phyloP scores from a whole-genome alignment of 2,329 filamentous ascomycete genomes.

The Colletotrichum liaoningense region DNA sequence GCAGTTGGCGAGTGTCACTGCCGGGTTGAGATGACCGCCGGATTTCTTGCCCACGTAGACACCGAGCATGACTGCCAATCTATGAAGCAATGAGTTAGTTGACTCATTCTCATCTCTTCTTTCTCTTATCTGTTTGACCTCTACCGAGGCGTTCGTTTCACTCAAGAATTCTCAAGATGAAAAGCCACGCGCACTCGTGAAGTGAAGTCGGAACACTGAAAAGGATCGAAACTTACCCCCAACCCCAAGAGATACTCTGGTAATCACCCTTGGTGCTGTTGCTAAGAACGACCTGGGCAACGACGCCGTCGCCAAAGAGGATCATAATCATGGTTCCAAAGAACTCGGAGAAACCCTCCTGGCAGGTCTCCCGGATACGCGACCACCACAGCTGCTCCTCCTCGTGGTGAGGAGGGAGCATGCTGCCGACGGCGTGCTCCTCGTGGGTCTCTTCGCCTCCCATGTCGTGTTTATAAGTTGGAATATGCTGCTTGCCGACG shows the following conservation, averaged over 20 bases:
- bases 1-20: constrained; percentile 77
- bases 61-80: constrained; percentile 76
- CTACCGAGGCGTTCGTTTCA: not conserved
- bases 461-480: constrained; percentile 47
- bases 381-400: constrained; percentile 58
- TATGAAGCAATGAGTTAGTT: constrained; percentile 35
- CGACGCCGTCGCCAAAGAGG: constrained; percentile 77
- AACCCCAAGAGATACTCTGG: constrained; percentile 62
- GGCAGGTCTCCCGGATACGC: constrained; percentile 59
- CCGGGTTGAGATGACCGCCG: constrained; percentile 76
- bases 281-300: constrained; percentile 76
- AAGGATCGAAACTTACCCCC: constrained; percentile 52
- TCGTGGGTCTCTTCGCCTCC: constrained; percentile 37
- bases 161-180: not conserved
- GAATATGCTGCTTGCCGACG: constrained; percentile 44
- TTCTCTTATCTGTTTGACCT: constrained; percentile 5
- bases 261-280: constrained; percentile 58
- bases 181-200: constrained; percentile 12
- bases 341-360: constrained; percentile 75
- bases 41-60: constrained; percentile 75
- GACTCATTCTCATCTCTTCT: not conserved
- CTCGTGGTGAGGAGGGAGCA: constrained; percentile 32
- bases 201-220: not conserved
- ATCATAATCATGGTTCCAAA: constrained; percentile 76
- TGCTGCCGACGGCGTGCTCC: constrained; percentile 33